Percentiles rank a stretch among this genome's conserved stretches.
Evolutionary conservation across 495 filamentous ascomycete species (phyloP).

Genomic region (Cryomyces minteri): DNA sequence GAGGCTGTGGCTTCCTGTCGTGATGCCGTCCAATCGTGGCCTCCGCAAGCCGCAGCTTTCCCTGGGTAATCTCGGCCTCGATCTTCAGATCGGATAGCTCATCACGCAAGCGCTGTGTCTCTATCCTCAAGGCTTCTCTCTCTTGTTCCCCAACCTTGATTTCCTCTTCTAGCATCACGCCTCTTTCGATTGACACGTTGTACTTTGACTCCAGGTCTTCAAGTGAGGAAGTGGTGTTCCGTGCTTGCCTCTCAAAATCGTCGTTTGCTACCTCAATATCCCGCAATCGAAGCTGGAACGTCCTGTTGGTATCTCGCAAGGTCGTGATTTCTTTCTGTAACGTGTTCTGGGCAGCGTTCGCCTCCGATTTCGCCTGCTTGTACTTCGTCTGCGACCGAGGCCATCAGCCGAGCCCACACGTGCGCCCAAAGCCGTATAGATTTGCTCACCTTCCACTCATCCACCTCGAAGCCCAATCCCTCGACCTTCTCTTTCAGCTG

Average conservation of each 20-base stretch:
- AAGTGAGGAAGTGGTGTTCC: conserved; percentile 82
- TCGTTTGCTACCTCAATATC: conserved; percentile 97
- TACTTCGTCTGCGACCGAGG: conserved; percentile 56
- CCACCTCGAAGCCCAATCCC: conserved; percentile 65
- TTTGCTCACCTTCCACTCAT: conserved; percentile 85
- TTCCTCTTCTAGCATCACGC: conserved; percentile 88
- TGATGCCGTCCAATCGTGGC: conserved; percentile 31
- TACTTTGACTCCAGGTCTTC: conserved; percentile 96
- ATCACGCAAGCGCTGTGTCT: conserved; percentile 70
- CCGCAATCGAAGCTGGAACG: conserved; percentile 61
- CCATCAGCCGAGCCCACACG: background rate
- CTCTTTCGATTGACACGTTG: conserved; percentile 80
- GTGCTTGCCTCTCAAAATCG: conserved; percentile 89
- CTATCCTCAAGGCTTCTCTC: conserved; percentile 70
- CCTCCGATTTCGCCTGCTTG: conserved; percentile 83
- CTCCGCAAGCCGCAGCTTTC: conserved; percentile 64
- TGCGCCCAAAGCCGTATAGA: background rate
- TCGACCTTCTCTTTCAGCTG: conserved; percentile 75
- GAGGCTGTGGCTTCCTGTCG: conserved; percentile 28
- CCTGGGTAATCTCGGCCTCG: conserved; percentile 82
- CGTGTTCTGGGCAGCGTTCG: conserved; percentile 58
- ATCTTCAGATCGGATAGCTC: conserved; percentile 86
- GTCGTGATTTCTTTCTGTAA: conserved; percentile 93
- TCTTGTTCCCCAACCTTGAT: conserved; percentile 80
- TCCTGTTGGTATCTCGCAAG: conserved; percentile 66